Base-by-base conservation (phyloP, 768 basidiomycete genomes). In the Trametes villosa region DNA sequence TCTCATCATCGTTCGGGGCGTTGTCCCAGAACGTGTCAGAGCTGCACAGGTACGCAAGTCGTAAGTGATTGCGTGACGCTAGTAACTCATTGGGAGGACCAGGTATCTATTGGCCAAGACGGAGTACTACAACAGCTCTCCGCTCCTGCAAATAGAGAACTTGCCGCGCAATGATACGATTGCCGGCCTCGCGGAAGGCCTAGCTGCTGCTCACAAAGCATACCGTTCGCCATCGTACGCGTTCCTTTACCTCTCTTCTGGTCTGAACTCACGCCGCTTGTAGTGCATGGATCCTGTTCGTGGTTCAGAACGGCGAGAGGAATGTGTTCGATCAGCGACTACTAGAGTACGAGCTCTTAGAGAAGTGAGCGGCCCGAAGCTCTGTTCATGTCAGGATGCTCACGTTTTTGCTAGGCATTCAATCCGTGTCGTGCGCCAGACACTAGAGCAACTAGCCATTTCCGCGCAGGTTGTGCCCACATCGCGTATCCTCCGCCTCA, bases 311-410 rank as follows among this genome's bases (percentile, higher is more conserved):
- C 4, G 83, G 85, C 41, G 96, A 98, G 72, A 82, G 96, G 36
- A 99, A 99, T 73, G 84, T 96, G 5, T 98, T 98, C 71, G 96
- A 98, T 72, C 96, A 99, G 72, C 81, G 89, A 15, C 85, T 83
- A 78, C 75, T 98, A 24, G 94, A 98, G 74, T 97, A 93, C 62
- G 88, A 93, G 62, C 78, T 99, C 0, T 73, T 93, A 0, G 86
- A 94, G 67, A 83, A 75, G 94, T 94, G 70, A 48, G 82, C 75
- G 27, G n/a, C n/a, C n/a, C n/a, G n/a, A n/a, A n/a, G n/a, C n/a
- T n/a, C n/a, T n/a, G n/a, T n/a, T n/a, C n/a, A n/a, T n/a, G n/a
- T n/a, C n/a, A n/a, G n/a, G n/a, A n/a, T n/a, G n/a, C n/a, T n/a
- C n/a, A n/a, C n/a, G n/a, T n/a, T n/a, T n/a, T 27, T 13, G 52